Evolutionary conservation across 495 filamentous ascomycete genomes (phyloP).

Genomic region (Penicillium malachiteum): DNA sequence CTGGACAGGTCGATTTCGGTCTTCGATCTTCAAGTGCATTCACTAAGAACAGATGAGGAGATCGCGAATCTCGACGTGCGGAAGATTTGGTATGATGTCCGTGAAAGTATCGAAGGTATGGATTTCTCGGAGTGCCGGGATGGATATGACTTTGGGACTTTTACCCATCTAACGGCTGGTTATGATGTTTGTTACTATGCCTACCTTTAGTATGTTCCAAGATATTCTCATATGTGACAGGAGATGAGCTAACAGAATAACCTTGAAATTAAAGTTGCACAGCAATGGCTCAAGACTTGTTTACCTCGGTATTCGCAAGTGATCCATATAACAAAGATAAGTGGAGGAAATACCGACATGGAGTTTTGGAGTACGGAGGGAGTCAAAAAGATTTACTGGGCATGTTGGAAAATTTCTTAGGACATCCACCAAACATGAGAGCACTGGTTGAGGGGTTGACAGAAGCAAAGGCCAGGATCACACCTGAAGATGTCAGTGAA

Average conservation of each 20-base stretch:
- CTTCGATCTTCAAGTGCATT: not conserved
- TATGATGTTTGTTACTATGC: not conserved
- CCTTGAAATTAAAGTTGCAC: not conserved
- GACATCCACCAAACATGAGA: slow-evolving; percentile 1
- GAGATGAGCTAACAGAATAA: not conserved
- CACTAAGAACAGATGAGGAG: not conserved
- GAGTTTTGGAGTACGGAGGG: not conserved
- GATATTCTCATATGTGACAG: not conserved
- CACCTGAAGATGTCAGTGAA: no score
- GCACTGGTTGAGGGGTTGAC: not conserved
- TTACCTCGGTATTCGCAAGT: not conserved
- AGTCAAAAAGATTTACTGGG: not conserved
- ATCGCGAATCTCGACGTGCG: not conserved
- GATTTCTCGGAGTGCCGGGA: not conserved
- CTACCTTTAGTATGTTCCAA: not conserved
- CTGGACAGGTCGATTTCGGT: not conserved
- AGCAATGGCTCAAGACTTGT: not conserved
- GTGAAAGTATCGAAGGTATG: not conserved
- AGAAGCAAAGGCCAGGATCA: not conserved
- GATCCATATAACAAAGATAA: not conserved
- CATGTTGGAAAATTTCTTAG: not conserved
- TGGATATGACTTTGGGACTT: not conserved
- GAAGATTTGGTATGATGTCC: not conserved
- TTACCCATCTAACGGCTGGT: not conserved
- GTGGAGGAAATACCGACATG: not conserved